Conservation (phyloP, 306 rosid species). For the Pyrus pyrifolia region DNA sequence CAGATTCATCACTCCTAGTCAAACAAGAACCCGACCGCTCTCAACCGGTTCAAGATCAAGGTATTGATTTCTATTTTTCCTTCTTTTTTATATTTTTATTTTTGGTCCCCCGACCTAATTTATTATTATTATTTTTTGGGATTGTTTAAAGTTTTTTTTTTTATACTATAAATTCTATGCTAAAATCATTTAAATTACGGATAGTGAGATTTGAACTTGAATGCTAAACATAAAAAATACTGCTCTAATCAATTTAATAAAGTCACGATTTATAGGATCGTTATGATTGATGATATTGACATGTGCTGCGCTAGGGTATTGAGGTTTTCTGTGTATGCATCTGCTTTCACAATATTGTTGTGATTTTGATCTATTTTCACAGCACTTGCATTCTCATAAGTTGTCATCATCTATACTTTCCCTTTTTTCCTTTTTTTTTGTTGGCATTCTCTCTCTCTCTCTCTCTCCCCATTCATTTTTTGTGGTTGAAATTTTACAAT, state of each 20-base stretch:
- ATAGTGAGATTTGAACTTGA: background rate
- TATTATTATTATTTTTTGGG: too few relatives aligned
- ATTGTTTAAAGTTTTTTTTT: background rate
- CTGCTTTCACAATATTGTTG: background rate
- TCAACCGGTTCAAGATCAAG: conserved; percentile 48
- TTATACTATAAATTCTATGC: too few relatives aligned
- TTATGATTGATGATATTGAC: background rate
- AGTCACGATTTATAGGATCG: too few relatives aligned
- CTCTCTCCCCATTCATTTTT: too few relatives aligned
- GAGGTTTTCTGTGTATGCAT: background rate
- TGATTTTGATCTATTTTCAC: background rate
- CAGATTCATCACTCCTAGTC: conserved; percentile 1
- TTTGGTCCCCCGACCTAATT: background rate
- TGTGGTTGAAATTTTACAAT: too few relatives aligned
- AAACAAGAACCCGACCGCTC: conserved; percentile 31
- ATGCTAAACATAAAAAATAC: too few relatives aligned
- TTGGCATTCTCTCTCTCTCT: too few relatives aligned
- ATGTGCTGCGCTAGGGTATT: background rate
- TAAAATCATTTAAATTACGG: too few relatives aligned
- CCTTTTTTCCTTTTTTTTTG: too few relatives aligned
- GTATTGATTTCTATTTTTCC: conserved; percentile 18
- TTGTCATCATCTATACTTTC: background rate
- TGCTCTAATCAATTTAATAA: too few relatives aligned
- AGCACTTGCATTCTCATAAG: conserved; percentile 1
- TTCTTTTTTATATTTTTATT: background rate